Conservation (phyloP, 345 rosid genomes). For the Eucalyptus dawsonii region DNA sequence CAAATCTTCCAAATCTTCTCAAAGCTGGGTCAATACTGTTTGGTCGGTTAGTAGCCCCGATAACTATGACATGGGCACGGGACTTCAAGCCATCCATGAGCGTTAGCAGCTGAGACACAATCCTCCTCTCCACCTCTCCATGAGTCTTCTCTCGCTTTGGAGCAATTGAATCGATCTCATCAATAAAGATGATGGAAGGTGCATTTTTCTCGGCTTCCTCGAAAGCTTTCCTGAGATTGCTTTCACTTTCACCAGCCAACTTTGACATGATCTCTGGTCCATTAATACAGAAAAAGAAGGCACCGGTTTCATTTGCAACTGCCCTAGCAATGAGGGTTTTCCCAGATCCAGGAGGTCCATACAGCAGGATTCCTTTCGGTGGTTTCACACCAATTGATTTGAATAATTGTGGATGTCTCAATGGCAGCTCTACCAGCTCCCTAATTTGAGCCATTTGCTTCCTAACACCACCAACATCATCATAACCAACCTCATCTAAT, state of each 20-base stretch:
- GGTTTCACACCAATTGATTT: conserved; percentile 99
- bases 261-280: conserved; percentile 98
- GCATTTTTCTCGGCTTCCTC: conserved; percentile 99
- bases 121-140: conserved; percentile 97
- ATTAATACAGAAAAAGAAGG: conserved; percentile 90
- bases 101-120: conserved; percentile 87
- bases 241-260: conserved; percentile 98
- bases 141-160: conserved; percentile 94
- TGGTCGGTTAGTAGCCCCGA: conserved; percentile 99
- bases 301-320: conserved; percentile 95
- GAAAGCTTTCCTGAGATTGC: conserved; percentile 92
- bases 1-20: conserved; percentile 93
- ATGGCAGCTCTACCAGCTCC: conserved; percentile 84
- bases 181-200: conserved; percentile 88
- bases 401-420: conserved; percentile 92
- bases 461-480: conserved; percentile 98
- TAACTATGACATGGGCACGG: conserved; percentile 89
- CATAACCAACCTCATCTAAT: conserved; percentile 90
- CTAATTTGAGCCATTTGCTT: conserved; percentile 99
- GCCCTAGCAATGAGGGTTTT: conserved; percentile 96
- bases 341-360: conserved; percentile 82
- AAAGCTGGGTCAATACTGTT: conserved; percentile 92
- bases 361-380: conserved; percentile 85
- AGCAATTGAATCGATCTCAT: conserved; percentile 93
- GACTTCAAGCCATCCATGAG: conserved; percentile 95